These are phyloP conservation scores for Clarkia xantiana DNA, from an alignment of 345 rosid species.

Conservation along the genomic window DNA sequence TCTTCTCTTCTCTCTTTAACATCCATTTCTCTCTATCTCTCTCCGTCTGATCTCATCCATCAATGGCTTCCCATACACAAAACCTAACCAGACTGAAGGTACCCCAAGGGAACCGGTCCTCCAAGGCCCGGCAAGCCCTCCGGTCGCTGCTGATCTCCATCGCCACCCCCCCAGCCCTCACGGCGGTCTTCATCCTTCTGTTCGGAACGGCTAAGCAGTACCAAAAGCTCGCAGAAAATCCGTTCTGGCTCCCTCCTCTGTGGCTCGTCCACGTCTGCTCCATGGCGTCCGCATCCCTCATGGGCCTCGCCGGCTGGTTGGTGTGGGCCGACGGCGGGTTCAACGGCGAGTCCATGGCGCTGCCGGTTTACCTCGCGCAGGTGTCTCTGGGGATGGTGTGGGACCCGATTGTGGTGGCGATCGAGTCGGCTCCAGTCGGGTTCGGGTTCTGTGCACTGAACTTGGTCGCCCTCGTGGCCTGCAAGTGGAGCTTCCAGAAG, in stretches of 20 bases:
- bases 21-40: no score
- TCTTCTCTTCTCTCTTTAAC: no score
- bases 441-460: slow-evolving; percentile 10
- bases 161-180: slow-evolving; percentile 5
- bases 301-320: slow-evolving; percentile 23
- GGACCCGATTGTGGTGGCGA: slow-evolving; percentile 28
- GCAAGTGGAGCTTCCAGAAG: slow-evolving; percentile 11
- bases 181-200: slow-evolving; percentile 5
- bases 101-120: not conserved
- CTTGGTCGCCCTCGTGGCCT: slow-evolving; percentile 16
- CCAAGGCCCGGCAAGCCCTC: slow-evolving; percentile 2
- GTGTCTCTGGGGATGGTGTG: slow-evolving; percentile 16
- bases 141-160: slow-evolving; percentile 10
- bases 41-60: no score
- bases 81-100: no score
- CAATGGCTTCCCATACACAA: no score
- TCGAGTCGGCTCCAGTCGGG: slow-evolving; percentile 15
- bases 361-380: slow-evolving; percentile 3
- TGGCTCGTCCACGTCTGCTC: slow-evolving; percentile 18
- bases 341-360: not conserved
- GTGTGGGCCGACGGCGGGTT: slow-evolving; percentile 26
- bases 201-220: slow-evolving; percentile 24
- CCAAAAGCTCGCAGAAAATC: slow-evolving; percentile 8
- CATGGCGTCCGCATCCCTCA: slow-evolving; percentile 13
- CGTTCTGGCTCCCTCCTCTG: slow-evolving; percentile 26